These are phyloP conservation scores for Eruca vesicaria DNA, from an alignment of 441 rosid species.

Conservation along the genomic window DNA sequence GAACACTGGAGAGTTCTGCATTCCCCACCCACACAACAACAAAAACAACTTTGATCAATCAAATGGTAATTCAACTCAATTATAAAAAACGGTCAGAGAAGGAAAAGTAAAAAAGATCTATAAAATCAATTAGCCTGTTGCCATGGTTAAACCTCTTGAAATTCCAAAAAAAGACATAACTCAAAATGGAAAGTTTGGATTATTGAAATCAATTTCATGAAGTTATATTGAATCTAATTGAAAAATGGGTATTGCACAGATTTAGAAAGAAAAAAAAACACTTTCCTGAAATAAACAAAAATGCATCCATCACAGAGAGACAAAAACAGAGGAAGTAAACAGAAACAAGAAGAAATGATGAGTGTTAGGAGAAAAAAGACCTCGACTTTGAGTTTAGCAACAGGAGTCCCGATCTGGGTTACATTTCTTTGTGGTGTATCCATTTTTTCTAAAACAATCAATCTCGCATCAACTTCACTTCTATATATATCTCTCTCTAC, in stretches of 20 bases:
- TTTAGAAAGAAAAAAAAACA: neutral
- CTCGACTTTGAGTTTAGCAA: conserved; percentile 58
- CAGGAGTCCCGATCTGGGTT: conserved; percentile 34
- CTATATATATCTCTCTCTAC: neutral
- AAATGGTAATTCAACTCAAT: neutral
- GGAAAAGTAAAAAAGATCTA: too few species aligned
- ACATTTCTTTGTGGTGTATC: conserved; percentile 54
- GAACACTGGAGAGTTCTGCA: conserved; percentile 95
- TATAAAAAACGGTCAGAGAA: neutral
- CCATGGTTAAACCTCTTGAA: neutral
- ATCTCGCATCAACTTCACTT: neutral
- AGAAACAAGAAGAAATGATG: neutral
- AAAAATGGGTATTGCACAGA: conserved; percentile 2
- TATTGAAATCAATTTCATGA: neutral
- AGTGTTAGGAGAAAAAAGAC: conserved; percentile 13
- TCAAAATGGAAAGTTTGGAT: neutral
- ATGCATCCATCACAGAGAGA: neutral
- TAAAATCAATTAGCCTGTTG: neutral
- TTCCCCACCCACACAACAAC: neutral
- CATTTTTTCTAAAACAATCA: conserved; percentile 33
- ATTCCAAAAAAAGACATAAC: neutral
- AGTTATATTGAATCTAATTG: neutral
- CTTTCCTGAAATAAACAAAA: neutral
- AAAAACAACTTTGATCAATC: neutral
- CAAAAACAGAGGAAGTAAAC: neutral